Evolutionary conservation across 176 grass and related monocot genomes (phyloP).

Genomic region (Ensete ventricosum): DNA sequence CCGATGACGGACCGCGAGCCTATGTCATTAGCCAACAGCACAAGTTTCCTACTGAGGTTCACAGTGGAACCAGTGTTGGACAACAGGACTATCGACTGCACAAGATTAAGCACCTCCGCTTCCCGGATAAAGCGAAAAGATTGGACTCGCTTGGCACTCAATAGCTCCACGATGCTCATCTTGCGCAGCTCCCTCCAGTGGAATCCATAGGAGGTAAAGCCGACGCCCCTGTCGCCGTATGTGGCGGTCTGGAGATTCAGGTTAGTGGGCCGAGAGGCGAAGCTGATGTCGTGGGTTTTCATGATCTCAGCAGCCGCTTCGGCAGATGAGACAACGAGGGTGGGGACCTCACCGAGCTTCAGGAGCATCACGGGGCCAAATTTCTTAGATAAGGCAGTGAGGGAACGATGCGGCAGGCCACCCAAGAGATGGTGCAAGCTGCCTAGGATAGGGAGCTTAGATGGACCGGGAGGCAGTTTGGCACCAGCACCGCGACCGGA

Average conservation of each 20-base stretch:
- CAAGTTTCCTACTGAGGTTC: constrained; percentile 1
- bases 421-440: constrained; percentile 49
- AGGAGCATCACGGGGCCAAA: constrained; percentile 45
- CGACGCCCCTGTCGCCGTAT: constrained; percentile 25
- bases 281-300: constrained; percentile 40
- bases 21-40: constrained; percentile 3
- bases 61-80: not conserved
- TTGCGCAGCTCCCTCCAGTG: constrained; percentile 45
- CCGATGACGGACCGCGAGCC: not conserved
- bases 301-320: constrained; percentile 47
- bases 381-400: constrained; percentile 22
- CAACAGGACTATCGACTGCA: not conserved
- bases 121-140: constrained; percentile 19
- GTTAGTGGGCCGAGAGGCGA: constrained; percentile 27
- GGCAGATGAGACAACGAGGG: constrained; percentile 31
- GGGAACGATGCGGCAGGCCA: constrained; percentile 27
- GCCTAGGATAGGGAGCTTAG: constrained; percentile 36
- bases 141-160: constrained; percentile 30
- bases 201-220: constrained; percentile 40
- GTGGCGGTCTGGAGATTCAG: constrained; percentile 14
- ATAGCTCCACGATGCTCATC: constrained; percentile 30
- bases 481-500: constrained; percentile 1
- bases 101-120: constrained; percentile 18
- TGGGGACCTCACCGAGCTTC: constrained; percentile 35
- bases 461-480: constrained; percentile 7